phyloP scores from a whole-genome alignment of 768 basidiomycete species.

The Brasilioporus rufonigricans region DNA sequence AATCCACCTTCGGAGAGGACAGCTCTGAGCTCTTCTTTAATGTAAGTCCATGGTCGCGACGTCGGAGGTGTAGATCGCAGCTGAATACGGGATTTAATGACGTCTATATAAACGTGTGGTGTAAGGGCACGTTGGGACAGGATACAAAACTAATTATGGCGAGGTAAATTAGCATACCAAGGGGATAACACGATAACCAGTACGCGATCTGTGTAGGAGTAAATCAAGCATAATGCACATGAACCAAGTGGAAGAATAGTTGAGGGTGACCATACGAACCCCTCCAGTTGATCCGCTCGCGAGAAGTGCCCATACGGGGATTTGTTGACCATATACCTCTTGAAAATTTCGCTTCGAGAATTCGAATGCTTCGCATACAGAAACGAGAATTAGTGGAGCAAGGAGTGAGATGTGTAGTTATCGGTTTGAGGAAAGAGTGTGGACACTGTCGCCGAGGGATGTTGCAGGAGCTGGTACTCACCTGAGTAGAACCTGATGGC shows the following conservation, averaged over 20 bases:
- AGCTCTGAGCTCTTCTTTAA: constrained; percentile 61
- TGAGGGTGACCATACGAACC: constrained; percentile 40
- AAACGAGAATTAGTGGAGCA: neutral
- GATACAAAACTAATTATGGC: neutral
- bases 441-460: neutral
- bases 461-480: constrained; percentile 16
- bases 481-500: constrained; percentile 64
- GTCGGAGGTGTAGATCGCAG: constrained; percentile 70
- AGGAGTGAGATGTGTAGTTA: neutral
- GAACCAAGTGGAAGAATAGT: neutral
- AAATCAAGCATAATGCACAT: neutral
- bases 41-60: constrained; percentile 74
- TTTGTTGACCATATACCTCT: constrained; percentile 55
- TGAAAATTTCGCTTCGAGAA: constrained; percentile 79
- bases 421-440: neutral
- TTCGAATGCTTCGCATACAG: constrained; percentile 64
- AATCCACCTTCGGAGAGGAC: constrained; percentile 71
- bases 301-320: constrained; percentile 85
- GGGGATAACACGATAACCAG: constrained; percentile 92
- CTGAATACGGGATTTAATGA: constrained; percentile 90
- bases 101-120: constrained; percentile 47
- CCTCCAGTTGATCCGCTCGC: constrained; percentile 83
- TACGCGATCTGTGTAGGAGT: constrained; percentile 35
- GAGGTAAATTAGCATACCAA: constrained; percentile 44
- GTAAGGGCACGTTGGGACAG: neutral